Evolutionary conservation across 441 rosid species (phyloP), one percentile per base, ranked within the genome.

Genomic region (Pelargonium citronellum): DNA sequence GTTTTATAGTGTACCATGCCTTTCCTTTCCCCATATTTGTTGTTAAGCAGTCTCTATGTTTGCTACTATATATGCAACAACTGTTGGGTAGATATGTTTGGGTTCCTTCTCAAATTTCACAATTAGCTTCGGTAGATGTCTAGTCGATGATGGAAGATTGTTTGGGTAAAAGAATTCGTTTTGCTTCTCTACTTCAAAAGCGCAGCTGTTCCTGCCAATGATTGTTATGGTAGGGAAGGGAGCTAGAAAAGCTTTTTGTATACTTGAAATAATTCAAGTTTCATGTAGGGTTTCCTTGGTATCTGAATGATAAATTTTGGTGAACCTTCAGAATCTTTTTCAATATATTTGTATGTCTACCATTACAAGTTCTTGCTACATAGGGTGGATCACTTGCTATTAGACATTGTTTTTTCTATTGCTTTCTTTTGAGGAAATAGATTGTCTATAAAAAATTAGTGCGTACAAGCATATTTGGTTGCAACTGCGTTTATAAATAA

Each of bases 71-170:
- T 44, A 68, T 67, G 69, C 76, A 30, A 17, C 73, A 53, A 64
- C 66, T 67, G 57, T 7, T 34, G 27, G 55, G 43, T 39, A 30
- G 27, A 44, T 46, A 39, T 7, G 20, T 20, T 17, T 27, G n/a
- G 57, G 53, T 67, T 71, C 75, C 74, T 72, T 57, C 22, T 62
- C 10, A 53, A 67, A 51, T 51, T 43, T 53, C 63, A 13, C 37
- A 22, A 19, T 67, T 51, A 69, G 60, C 22, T 57, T 57, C 20
- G 70, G 47, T 53, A 67, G 22, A 64, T 57, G 43, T 30, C 60
- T 53, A 51, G 11, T 8, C 12, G 64, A 68, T 64, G 51, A 53
- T 68, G 58, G 64, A 5, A 30, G 44, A 37, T 30, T 51, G 55
- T 58, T 15, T 58, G 63, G 0, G 16, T 64, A 34, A 64, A 46